Evolutionary conservation across 1,139 yeast genomes (phyloP), one percentile per base, ranked within the genome.

Genomic region (Saccharomyces pastorianus): DNA sequence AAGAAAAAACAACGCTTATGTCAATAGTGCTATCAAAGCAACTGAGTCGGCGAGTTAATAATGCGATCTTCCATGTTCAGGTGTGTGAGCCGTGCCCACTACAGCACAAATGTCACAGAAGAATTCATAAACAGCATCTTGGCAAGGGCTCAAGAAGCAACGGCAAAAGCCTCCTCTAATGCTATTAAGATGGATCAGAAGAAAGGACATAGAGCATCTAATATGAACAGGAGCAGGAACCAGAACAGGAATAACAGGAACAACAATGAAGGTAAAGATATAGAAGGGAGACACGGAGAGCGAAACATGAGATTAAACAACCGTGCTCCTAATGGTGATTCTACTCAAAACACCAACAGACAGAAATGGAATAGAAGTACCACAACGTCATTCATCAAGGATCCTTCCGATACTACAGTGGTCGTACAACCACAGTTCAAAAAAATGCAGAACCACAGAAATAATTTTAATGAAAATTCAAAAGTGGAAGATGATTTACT

Each of bases 41-140:
- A 9, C 23, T 17, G 4, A 3, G 13, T 6, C 2, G 9, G 2
- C 23, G 44, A 17, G 26, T 20, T 7, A 13, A 20, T 8, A 11
- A 38, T 38, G 44, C 44, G 44, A 17, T 17, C 25, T 4, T 38
- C 25, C 5, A 17, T 38, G 44, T 38, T 17, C 2, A 17, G 26
- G 7, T 38, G 44, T 38, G 26, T 38, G 13, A 38, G 44, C 11
- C 44, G 44, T 5, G 44, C 44, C 13, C 25, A 20, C 13, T 60
- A 59, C 49, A 61, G 61, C 50, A 59, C 64, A 17, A 55, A 61
- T 26, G 58, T 63, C 20, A 58, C 66, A 3, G 60, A 62, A 48
- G 67, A 64, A 41, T 63, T 61, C 51, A 56, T 64, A 47, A 58
- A 60, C 41, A 58, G 59, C 44, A 57, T 64, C 5, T 52, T 64